Conservation (phyloP, 768 basidiomycete genomes). For the Crassisporium funariophilum region DNA sequence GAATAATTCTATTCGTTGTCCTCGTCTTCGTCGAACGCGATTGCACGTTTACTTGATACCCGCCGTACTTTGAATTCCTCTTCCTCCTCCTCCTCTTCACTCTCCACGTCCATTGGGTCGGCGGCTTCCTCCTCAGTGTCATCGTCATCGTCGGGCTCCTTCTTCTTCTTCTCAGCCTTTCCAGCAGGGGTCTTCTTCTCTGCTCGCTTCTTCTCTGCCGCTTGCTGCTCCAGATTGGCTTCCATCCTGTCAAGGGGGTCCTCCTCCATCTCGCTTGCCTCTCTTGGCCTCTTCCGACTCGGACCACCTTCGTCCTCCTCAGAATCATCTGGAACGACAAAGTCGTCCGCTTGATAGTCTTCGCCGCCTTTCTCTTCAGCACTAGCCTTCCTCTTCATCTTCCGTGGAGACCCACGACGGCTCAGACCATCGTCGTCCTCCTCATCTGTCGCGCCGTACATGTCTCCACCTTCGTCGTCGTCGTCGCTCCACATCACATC, state of each 20-base stretch:
- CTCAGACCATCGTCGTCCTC: conserved; percentile 50
- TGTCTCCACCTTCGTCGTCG: conserved; percentile 56
- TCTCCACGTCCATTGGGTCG: conserved; percentile 72
- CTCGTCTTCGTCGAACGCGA: conserved; percentile 67
- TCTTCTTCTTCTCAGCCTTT: conserved; percentile 26
- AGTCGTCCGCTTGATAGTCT: conserved; percentile 84
- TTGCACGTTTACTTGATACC: conserved; percentile 52
- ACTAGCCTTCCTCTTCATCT: conserved; percentile 47
- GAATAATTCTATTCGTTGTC: conserved; percentile 41
- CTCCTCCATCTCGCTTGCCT: conserved; percentile 46
- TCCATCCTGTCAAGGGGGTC: conserved; percentile 73
- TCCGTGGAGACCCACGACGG: conserved; percentile 35
- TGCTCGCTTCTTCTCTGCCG: conserved; percentile 36
- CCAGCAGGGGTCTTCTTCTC: conserved; percentile 39
- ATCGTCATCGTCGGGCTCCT: conserved; percentile 27
- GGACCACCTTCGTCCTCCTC: conserved; percentile 57
- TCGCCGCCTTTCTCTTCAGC: conserved; percentile 58
- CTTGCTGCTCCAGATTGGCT: conserved; percentile 63
- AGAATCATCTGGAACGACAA: conserved; percentile 76
- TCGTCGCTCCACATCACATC: conserved; percentile 64
- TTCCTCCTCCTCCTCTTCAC: conserved; percentile 74
- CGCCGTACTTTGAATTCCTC: conserved; percentile 70
- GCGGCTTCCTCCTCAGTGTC: conserved; percentile 34
- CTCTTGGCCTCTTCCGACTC: conserved; percentile 37
- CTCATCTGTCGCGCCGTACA: conserved; percentile 57